These are phyloP conservation scores for Exophiala calicioides DNA, from an alignment of 2,329 filamentous ascomycete species.

Conservation along the genomic window DNA sequence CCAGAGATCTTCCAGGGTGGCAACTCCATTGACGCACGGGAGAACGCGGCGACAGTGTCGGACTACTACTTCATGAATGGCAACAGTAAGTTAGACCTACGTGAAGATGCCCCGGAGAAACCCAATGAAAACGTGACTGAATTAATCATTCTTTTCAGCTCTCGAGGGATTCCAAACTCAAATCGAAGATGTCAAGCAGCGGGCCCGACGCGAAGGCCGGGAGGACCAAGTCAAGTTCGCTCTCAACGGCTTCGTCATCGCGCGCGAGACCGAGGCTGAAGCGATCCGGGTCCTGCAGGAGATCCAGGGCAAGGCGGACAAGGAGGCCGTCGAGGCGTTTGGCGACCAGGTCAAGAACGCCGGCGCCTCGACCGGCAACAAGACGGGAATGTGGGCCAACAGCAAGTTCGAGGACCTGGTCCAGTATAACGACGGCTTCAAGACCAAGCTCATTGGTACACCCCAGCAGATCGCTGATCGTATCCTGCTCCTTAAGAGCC, in stretches of 20 bases:
- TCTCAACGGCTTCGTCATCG: slow-evolving; percentile 47
- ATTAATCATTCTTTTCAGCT: slow-evolving; percentile 33
- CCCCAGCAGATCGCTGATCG: slow-evolving; percentile 71
- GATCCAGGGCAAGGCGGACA: slow-evolving; percentile 56
- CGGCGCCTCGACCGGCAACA: slow-evolving; percentile 49
- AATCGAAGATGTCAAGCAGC: slow-evolving; percentile 52
- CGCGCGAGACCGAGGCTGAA: slow-evolving; percentile 56
- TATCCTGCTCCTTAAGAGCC: slow-evolving; percentile 56
- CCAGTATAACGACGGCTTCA: slow-evolving; percentile 59
- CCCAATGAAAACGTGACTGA: no score
- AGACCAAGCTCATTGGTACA: slow-evolving; percentile 57
- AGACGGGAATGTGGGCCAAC: slow-evolving; percentile 57
- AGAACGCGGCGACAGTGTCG: slow-evolving; percentile 50
- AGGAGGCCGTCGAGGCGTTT: slow-evolving; percentile 54
- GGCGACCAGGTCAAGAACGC: slow-evolving; percentile 53
- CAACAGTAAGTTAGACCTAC: slow-evolving; percentile 38
- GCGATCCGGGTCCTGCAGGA: slow-evolving; percentile 52
- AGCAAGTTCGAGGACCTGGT: slow-evolving; percentile 55
- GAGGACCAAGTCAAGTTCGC: slow-evolving; percentile 50
- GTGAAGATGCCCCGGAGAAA: neutral
- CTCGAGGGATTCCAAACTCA: slow-evolving; percentile 55
- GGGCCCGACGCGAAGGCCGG: slow-evolving; percentile 48
- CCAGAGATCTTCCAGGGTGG: slow-evolving; percentile 58
- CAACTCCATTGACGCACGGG: slow-evolving; percentile 53
- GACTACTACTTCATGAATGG: slow-evolving; percentile 61